These are phyloP conservation scores for Cryptosporidium meleagridis DNA, from an alignment of 169 alveolate species.

Conservation along the genomic window DNA sequence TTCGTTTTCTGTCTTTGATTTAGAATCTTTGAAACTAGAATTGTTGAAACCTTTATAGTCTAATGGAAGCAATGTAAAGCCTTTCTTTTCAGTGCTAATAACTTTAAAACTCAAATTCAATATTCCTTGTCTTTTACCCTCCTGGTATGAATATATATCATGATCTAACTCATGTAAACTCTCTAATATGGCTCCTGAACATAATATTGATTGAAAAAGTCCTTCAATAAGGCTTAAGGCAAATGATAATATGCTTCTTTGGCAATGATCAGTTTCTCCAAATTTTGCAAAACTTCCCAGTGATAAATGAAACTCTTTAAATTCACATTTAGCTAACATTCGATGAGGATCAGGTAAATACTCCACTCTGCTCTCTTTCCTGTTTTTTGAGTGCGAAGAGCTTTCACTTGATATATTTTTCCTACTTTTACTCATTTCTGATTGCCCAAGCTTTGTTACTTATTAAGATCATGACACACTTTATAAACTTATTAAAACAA, in stretches of 20 bases:
- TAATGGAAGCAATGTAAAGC: conserved; percentile 56
- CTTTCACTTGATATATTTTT: background rate
- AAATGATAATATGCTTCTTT: conserved; percentile 44
- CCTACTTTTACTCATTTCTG: conserved; percentile 11
- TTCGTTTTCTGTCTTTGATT: background rate
- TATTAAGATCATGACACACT: background rate
- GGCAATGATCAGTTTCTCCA: conserved; percentile 3
- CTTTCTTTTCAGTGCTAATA: conserved; percentile 37
- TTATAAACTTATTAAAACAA: background rate
- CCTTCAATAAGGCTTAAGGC: conserved; percentile 28
- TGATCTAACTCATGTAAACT: conserved; percentile 29
- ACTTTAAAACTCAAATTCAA: conserved; percentile 45
- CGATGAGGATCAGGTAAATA: conserved; percentile 59
- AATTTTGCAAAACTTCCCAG: conserved; percentile 31
- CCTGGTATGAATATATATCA: conserved; percentile 30
- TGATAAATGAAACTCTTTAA: conserved; percentile 50
- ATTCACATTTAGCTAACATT: conserved; percentile 32
- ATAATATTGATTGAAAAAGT: conserved; percentile 16
- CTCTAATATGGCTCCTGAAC: conserved; percentile 46
- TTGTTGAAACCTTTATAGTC: conserved; percentile 34
- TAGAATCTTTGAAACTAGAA: too few relatives aligned
- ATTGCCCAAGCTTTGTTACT: background rate
- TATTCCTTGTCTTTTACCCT: conserved; percentile 16
- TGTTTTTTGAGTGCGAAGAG: background rate
- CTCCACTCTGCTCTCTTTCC: conserved; percentile 10